phyloP scores from a whole-genome alignment of 164 flowering plant genomes.

The Magnolia officinalis region DNA sequence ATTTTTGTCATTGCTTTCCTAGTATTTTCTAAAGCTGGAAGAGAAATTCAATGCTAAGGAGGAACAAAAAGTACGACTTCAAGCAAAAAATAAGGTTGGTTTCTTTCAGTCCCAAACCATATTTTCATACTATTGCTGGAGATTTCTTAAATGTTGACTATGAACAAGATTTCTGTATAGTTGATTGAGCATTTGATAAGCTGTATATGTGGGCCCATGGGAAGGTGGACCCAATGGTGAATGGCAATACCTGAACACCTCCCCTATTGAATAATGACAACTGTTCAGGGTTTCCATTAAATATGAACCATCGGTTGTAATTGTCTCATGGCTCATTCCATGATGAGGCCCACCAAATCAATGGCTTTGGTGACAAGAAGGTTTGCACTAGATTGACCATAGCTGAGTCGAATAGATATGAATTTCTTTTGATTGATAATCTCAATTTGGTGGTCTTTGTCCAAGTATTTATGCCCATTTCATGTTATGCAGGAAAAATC shows the following conservation, averaged over 20 bases:
- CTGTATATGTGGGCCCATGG: background rate
- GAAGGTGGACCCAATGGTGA: background rate
- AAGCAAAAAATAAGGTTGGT: slow-evolving; percentile 44
- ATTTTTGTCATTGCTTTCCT: slow-evolving; percentile 7
- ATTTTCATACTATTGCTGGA: background rate
- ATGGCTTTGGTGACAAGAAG: background rate
- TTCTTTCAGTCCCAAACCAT: background rate
- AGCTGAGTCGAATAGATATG: background rate
- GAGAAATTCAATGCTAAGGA: slow-evolving; percentile 46
- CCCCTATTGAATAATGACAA: background rate
- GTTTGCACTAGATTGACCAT: background rate
- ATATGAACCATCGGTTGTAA: background rate
- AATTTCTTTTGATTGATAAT: no score
- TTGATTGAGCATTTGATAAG: background rate
- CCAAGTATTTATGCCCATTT: background rate
- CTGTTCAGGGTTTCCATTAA: background rate
- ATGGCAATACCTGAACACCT: background rate
- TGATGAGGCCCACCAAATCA: background rate
- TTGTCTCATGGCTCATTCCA: background rate
- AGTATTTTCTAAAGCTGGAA: slow-evolving; percentile 65
- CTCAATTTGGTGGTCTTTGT: background rate
- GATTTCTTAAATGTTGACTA: background rate
- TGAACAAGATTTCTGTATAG: background rate
- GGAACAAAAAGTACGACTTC: slow-evolving; percentile 33
- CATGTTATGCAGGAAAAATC: slow-evolving; percentile 39